Percentiles rank a stretch among this genome's conserved stretches.
These are phyloP conservation scores for Acarospora socialis DNA, from an alignment of 2,329 filamentous ascomycete species.

Conservation along the genomic window DNA sequence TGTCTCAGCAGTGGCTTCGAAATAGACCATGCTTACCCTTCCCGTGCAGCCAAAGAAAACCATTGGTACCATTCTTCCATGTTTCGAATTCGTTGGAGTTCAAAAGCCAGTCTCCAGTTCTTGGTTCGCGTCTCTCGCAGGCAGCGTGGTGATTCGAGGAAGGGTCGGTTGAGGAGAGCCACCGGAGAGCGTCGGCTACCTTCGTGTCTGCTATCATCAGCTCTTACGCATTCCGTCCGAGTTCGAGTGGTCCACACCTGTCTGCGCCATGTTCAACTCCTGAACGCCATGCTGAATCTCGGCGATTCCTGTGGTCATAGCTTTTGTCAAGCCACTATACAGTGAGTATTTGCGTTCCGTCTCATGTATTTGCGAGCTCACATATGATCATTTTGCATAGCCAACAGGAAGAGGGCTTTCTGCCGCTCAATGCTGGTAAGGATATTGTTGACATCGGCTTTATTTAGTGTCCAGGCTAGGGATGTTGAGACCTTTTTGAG, in stretches of 20 bases:
- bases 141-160: not conserved
- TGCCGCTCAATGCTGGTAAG: conserved; percentile 11
- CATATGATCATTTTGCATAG: conserved; percentile 10
- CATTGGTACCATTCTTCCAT: not conserved
- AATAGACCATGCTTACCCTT: no score
- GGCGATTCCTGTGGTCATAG: no score
- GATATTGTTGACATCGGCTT: conserved; percentile 10
- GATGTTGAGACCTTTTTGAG: conserved; percentile 3
- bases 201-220: not conserved
- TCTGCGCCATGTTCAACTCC: not conserved
- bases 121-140: conserved; percentile 1
- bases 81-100: not conserved
- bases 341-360: no score
- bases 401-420: conserved; percentile 11
- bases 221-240: not conserved
- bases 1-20: no score
- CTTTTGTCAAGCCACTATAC: no score
- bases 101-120: conserved; percentile 4
- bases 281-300: not conserved
- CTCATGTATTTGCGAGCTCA: no score
- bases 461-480: conserved; percentile 12
- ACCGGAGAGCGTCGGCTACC: not conserved
- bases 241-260: not conserved
- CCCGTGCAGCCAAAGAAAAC: conserved; percentile 2
- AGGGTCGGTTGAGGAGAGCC: conserved; percentile 1